Evolutionary conservation across 306 rosid genomes (phyloP).

Genomic region (Glycine soja): DNA sequence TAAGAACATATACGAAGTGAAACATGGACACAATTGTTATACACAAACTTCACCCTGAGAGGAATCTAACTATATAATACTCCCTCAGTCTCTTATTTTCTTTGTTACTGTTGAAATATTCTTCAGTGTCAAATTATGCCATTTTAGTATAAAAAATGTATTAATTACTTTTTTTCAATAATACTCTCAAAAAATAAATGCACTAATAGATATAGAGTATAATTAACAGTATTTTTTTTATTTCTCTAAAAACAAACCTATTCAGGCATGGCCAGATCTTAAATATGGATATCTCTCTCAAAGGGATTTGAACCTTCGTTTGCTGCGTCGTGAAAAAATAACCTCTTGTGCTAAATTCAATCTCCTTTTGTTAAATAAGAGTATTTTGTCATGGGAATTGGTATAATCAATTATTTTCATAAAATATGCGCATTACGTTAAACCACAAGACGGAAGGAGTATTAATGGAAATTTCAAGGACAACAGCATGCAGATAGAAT

Average conservation of each 20-base stretch:
- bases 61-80: neutral
- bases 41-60: neutral
- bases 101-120: neutral
- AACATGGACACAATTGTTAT: neutral
- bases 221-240: too few species aligned
- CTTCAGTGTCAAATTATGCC: neutral
- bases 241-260: too few species aligned
- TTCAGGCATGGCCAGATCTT: too few species aligned
- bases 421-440: too few species aligned
- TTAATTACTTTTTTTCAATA: neutral
- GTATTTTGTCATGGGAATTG: too few species aligned
- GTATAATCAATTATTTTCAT: too few species aligned
- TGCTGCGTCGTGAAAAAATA: neutral
- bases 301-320: too few species aligned
- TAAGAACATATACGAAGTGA: neutral
- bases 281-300: too few species aligned
- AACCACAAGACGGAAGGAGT: neutral
- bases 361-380: neutral
- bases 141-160: neutral
- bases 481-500: neutral
- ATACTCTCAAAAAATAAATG: neutral
- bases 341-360: too few species aligned
- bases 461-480: neutral
- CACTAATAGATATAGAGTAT: neutral
- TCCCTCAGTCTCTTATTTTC: neutral